Percentiles rank a stretch among this genome's conserved stretches.
These are phyloP conservation scores for Auricularia cornea DNA, from an alignment of 768 basidiomycete genomes.

Conservation along the genomic window DNA sequence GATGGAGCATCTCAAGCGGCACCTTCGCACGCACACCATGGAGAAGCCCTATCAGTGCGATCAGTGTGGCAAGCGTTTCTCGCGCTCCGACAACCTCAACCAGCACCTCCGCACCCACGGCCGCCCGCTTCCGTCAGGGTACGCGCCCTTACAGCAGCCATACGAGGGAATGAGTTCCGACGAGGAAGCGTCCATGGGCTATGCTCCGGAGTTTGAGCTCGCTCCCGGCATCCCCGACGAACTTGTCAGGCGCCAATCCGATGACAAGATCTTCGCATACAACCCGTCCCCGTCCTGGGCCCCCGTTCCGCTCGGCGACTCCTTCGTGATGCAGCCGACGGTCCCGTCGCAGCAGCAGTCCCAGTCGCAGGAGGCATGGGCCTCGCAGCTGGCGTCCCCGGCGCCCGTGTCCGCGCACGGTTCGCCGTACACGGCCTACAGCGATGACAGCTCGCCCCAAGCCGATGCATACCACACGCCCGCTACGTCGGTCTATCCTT, in stretches of 20 bases:
- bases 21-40: constrained; percentile 83
- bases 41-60: constrained; percentile 75
- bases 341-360: neutral
- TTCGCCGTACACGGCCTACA: neutral
- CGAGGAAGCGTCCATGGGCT: neutral
- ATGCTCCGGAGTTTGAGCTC: neutral
- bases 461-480: neutral
- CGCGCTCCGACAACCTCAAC: constrained; percentile 78
- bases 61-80: constrained; percentile 73
- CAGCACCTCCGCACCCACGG: constrained; percentile 83
- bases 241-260: neutral
- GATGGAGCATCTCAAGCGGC: constrained; percentile 84
- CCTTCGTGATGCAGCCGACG: no score
- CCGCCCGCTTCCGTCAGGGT: constrained; percentile 17
- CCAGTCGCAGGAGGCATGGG: neutral
- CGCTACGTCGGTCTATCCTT: neutral
- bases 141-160: neutral
- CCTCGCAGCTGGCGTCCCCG: neutral
- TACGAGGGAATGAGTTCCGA: neutral
- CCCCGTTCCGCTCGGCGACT: neutral
- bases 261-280: neutral
- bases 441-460: neutral
- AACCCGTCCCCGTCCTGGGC: neutral
- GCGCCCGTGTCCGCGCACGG: neutral
- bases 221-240: neutral